A percentile compares a stretch with the other conserved stretches of the same genome.
These are phyloP conservation scores for Wallemia ichthyophaga DNA, from an alignment of 1,284 basidiomycete genomes.

Conservation along the genomic window DNA sequence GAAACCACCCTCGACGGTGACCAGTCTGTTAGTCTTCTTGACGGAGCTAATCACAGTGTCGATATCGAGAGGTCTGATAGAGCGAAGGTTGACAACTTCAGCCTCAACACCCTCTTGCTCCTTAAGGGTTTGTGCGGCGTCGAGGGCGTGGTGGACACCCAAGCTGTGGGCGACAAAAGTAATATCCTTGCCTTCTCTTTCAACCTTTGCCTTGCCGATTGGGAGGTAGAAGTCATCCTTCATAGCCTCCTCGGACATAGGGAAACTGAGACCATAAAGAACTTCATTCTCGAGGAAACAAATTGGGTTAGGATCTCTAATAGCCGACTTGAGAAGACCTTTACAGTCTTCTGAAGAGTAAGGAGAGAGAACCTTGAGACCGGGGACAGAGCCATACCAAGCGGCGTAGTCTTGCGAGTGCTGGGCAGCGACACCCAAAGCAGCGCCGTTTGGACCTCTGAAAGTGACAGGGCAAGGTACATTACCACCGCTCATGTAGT, in stretches of 20 bases:
- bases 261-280: conserved; percentile 89
- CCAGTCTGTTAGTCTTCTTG: conserved; percentile 89
- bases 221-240: conserved; percentile 81
- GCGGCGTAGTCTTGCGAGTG: conserved; percentile 74
- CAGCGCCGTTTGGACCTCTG: conserved; percentile 97
- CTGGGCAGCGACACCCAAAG: conserved; percentile 77
- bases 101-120: conserved; percentile 83
- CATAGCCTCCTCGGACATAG: conserved; percentile 76
- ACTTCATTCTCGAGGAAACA: conserved; percentile 99
- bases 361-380: conserved; percentile 88
- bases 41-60: conserved; percentile 82
- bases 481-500: conserved; percentile 99
- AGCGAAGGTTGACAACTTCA: conserved; percentile 91
- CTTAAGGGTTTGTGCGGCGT: conserved; percentile 69
- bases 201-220: conserved; percentile 92
- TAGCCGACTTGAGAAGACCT: conserved; percentile 85
- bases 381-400: conserved; percentile 90
- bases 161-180: conserved; percentile 93
- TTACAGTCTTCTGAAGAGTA: conserved; percentile 96
- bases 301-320: conserved; percentile 92
- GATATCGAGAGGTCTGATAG: conserved; percentile 83
- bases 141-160: conserved; percentile 72
- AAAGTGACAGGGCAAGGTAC: conserved; percentile 94
- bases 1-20: conserved; percentile 95
- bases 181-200: conserved; percentile 68